phyloP scores from a whole-genome alignment of 1,284 basidiomycete species.

The Coriolopsis trogii region DNA sequence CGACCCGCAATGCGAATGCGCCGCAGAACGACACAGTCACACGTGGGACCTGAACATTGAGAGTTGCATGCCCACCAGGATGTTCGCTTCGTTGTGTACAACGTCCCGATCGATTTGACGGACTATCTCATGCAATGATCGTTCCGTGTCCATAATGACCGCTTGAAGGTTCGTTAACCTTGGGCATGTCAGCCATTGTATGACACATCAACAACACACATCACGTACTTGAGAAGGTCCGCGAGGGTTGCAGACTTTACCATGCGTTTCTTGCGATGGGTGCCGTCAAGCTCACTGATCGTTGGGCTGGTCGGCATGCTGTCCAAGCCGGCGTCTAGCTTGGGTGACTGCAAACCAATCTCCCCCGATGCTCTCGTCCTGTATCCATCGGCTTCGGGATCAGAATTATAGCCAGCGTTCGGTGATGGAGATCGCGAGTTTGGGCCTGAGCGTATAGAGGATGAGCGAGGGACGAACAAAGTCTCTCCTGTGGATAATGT shows the following conservation, averaged over 20 bases:
- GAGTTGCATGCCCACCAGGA: slow-evolving; percentile 20
- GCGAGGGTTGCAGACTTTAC: slow-evolving; percentile 59
- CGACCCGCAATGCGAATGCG: too few species aligned
- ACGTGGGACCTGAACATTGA: not conserved
- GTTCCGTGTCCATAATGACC: slow-evolving; percentile 67
- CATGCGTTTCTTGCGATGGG: slow-evolving; percentile 29
- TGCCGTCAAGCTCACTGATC: slow-evolving; percentile 15
- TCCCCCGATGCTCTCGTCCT: slow-evolving; percentile 28
- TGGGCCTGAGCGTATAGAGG: slow-evolving; percentile 32
- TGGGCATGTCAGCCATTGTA: slow-evolving; percentile 8
- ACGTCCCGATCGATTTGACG: slow-evolving; percentile 60
- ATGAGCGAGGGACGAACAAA: slow-evolving; percentile 61
- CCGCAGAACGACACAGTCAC: too few species aligned
- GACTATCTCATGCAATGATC: slow-evolving; percentile 57
- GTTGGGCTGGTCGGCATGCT: slow-evolving; percentile 12
- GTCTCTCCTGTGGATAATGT: slow-evolving; percentile 57
- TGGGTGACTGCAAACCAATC: slow-evolving; percentile 14
- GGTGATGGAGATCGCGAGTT: slow-evolving; percentile 53
- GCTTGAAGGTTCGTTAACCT: slow-evolving; percentile 76
- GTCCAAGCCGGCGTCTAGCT: slow-evolving; percentile 6
- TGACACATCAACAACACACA: not conserved
- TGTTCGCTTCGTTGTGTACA: slow-evolving; percentile 33
- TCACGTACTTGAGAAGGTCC: slow-evolving; percentile 71
- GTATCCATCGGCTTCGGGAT: slow-evolving; percentile 58
- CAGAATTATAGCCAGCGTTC: slow-evolving; percentile 64